Evolutionary conservation across 805 yeast species (phyloP), one percentile per base, ranked within the genome.

Genomic region (Ogataea nitratoaversa): DNA sequence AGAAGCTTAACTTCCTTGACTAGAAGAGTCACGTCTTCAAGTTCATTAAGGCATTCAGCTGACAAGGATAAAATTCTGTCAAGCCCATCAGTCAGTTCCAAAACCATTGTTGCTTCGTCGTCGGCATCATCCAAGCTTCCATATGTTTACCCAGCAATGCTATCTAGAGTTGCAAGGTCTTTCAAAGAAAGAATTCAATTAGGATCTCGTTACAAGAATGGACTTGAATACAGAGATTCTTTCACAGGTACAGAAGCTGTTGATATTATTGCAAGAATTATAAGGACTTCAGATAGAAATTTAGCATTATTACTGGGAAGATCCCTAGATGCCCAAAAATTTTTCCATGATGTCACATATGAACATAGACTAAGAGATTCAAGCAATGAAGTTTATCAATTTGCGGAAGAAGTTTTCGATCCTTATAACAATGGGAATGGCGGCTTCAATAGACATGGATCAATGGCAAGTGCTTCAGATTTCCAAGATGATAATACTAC

Each of bases 171-270:
- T 14, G 95, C 97, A 1, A 74, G 72, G 18, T 74, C 78, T 19
- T 88, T 91, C 62, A 77, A 79, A 48, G 86, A 82, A 44, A 67
- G 79, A 18, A 73, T 89, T 23, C 76, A 76, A 18, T 59, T 85
- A 12, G 84, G 89, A 2, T 87, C 88, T 44, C 79, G 86, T 48
- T 84, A 83, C 57, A 93, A 91, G 57, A 91, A 90, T 65, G 96
- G 96, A 14, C 72, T 90, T 50, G 84, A 88, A 46, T 91, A 89
- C 63, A 84, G 95, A 57, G 95, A 90, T 57, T 82, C 97, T 0
- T 93, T 93, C 56, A 84, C 96, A 0, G 99, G 99, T 25, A 72
- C 86, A 18, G 93, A 87, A 62, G 96, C 98, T 1, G 95, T 93
- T 23, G 96, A 89, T 60, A 75, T 82, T n/a, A 79, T 93, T 44